A percentile compares a stretch with the other conserved stretches of the same genome.
Conservation (phyloP, 1,284 basidiomycete genomes). For the Apiotrichum montevideense region DNA sequence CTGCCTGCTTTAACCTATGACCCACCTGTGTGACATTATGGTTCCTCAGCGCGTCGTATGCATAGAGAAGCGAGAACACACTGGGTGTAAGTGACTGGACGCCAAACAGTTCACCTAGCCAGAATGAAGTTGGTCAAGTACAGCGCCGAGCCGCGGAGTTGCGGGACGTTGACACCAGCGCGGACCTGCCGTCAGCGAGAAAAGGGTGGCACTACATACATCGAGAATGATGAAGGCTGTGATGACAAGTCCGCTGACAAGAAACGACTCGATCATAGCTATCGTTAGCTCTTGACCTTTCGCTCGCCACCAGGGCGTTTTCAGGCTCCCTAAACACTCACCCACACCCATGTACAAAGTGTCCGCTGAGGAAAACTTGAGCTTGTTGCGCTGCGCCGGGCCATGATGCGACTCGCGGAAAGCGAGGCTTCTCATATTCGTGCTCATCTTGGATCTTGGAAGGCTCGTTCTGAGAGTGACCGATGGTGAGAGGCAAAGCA, state of each 20-base stretch:
- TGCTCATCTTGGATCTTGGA: too few species aligned
- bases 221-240: conserved; percentile 27
- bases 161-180: background rate
- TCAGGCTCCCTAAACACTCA: background rate
- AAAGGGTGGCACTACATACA: conserved; percentile 4
- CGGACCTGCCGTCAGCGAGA: conserved; percentile 1
- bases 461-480: too few species aligned
- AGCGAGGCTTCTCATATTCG: too few species aligned
- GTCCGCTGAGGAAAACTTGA: background rate
- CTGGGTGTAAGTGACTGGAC: conserved; percentile 46
- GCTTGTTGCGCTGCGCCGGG: background rate
- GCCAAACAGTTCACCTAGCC: background rate
- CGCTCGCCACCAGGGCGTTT: too few species aligned
- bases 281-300: background rate
- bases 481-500: too few species aligned
- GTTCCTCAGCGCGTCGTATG: conserved; percentile 77
- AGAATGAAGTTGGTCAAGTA: conserved; percentile 80
- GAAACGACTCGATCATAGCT: conserved; percentile 12
- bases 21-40: conserved; percentile 53
- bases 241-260: conserved; percentile 24
- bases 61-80: conserved; percentile 75
- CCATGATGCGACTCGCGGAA: background rate
- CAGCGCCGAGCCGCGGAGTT: conserved; percentile 52
- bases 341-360: background rate
- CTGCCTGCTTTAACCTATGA: too few species aligned